These are phyloP conservation scores for cucumber (Cucumis sativus) DNA, from an alignment of 306 rosid genomes.

Conservation along the genomic window DNA sequence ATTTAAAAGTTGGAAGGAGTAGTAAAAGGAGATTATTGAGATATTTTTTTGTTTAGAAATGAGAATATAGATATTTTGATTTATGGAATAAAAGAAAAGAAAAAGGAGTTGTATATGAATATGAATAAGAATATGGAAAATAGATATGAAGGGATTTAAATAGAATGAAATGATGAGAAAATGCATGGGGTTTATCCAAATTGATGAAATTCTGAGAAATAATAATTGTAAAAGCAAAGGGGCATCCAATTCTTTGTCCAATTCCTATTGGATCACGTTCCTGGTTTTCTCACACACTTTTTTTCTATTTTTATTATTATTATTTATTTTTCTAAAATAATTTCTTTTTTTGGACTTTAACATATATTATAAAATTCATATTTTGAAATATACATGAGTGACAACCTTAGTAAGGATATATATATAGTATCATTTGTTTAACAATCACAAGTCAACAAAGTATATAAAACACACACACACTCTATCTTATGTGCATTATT, in stretches of 20 bases:
- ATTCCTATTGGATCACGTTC: not conserved
- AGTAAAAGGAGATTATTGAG: too few relatives aligned
- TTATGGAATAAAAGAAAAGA: too few relatives aligned
- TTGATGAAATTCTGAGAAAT: not conserved
- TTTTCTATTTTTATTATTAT: too few relatives aligned
- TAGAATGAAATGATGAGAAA: not conserved
- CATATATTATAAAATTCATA: too few relatives aligned
- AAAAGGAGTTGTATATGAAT: too few relatives aligned
- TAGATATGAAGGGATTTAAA: not conserved
- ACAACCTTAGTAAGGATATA: not conserved
- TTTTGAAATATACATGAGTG: not conserved
- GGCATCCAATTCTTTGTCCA: constrained; percentile 4
- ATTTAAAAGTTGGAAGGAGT: too few relatives aligned
- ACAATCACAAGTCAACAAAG: too few relatives aligned
- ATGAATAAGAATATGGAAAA: not conserved
- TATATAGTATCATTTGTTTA: not conserved
- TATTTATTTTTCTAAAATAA: too few relatives aligned
- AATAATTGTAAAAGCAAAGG: not conserved
- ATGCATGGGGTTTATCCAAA: not conserved
- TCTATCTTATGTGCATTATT: too few relatives aligned
- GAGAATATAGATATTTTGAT: too few relatives aligned
- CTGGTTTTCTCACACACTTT: not conserved
- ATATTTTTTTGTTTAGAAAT: too few relatives aligned
- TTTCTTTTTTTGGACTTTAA: not conserved
- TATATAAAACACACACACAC: too few relatives aligned